A percentile compares a stretch with the other conserved stretches of the same genome.
Evolutionary conservation across 176 grass and related monocot genomes (phyloP).

Genomic region (Oryza punctata): DNA sequence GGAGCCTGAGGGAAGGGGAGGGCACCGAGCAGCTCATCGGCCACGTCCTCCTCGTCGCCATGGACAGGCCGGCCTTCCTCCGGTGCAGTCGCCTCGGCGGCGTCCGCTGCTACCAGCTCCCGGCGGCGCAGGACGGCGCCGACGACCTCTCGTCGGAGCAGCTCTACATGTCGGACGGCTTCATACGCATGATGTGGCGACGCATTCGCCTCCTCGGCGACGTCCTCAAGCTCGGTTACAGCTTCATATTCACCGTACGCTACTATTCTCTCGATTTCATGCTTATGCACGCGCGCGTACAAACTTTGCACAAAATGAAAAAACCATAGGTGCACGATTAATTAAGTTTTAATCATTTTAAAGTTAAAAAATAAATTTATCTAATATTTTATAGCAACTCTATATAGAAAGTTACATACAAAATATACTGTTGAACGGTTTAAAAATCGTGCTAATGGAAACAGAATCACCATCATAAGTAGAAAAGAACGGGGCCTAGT

Average conservation of each 20-base stretch:
- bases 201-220: conserved; percentile 66
- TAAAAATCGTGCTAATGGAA: too few relatives aligned
- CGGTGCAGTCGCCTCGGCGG: conserved; percentile 44
- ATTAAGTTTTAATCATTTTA: too few relatives aligned
- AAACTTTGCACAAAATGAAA: too few relatives aligned
- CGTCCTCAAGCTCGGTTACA: conserved; percentile 57
- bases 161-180: conserved; percentile 78
- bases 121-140: conserved; percentile 1
- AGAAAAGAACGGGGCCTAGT: too few relatives aligned
- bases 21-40: conserved; percentile 52
- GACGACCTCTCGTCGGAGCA: conserved; percentile 66
- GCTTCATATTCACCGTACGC: conserved; percentile 74
- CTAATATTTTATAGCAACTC: too few relatives aligned
- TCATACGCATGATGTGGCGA: conserved; percentile 85
- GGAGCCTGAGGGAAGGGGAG: conserved; percentile 55
- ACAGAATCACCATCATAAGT: too few relatives aligned
- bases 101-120: conserved; percentile 54
- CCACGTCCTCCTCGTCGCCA: conserved; percentile 70
- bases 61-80: conserved; percentile 46
- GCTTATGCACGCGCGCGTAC: background rate
- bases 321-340: too few relatives aligned
- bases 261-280: background rate
- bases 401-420: too few relatives aligned
- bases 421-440: too few relatives aligned
- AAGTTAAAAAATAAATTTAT: too few relatives aligned